A percentile compares a stretch with the other conserved stretches of the same genome.
Conservation (phyloP, 257 asterid genomes). For the Echites panduratus region DNA sequence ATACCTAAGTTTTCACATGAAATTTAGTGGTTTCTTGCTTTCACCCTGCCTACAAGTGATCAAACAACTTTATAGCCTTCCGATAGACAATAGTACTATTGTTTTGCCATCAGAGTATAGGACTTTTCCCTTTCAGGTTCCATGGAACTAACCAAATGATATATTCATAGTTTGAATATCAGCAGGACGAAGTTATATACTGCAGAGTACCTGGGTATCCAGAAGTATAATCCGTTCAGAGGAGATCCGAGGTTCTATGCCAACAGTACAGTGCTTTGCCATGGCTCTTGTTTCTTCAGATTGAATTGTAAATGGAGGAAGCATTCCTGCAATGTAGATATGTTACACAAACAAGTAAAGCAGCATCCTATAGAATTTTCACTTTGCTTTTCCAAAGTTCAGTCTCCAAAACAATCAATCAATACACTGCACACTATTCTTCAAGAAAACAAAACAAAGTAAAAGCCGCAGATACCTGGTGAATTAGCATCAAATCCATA, state of each 20-base stretch:
- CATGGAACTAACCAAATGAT: neutral
- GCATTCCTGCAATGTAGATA: slow-evolving; percentile 49
- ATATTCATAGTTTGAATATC: neutral
- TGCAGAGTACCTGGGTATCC: slow-evolving; percentile 68
- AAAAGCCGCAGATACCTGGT: slow-evolving; percentile 37
- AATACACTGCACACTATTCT: neutral
- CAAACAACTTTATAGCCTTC: neutral
- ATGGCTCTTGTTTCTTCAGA: slow-evolving; percentile 80
- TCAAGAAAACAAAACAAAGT: neutral
- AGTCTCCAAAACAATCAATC: neutral
- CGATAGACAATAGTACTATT: neutral
- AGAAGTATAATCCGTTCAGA: slow-evolving; percentile 89
- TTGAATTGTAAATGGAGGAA: slow-evolving; percentile 75
- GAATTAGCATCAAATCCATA: slow-evolving; percentile 85
- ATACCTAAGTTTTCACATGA: neutral
- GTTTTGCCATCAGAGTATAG: neutral
- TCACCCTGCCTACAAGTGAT: neutral
- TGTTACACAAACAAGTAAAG: neutral
- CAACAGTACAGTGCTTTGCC: slow-evolving; percentile 80
- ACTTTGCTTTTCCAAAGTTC: neutral
- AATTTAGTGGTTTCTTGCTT: neutral
- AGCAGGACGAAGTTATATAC: neutral
- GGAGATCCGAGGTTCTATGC: slow-evolving; percentile 86
- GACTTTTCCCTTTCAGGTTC: neutral
- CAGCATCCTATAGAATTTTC: neutral